Evolutionary conservation across 768 basidiomycete genomes (phyloP), one percentile per base, ranked within the genome.

Genomic region (Lactarius quietus): DNA sequence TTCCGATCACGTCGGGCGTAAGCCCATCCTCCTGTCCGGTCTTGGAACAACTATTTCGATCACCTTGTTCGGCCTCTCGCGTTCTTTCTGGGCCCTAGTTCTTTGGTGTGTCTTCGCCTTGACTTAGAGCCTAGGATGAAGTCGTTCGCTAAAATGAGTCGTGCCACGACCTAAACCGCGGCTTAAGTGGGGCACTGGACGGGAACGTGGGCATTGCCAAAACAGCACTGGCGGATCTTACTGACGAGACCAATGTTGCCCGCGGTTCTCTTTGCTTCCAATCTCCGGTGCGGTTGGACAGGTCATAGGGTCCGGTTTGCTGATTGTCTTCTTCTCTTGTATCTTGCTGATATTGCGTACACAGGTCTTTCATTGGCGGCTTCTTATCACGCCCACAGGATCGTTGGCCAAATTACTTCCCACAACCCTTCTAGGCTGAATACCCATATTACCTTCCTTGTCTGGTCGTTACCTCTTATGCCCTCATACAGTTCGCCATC

Each of bases 161-260:
- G n/a, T 7, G 12, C n/a, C 12, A n/a, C 8, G 6, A 23, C n/a
- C 35, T 26, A 15, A n/a, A 9, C 23, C 56, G 56, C 23, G 38
- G n/a, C 23, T 26, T 57, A 3, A 38, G n/a, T 57, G 56, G 56
- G 5, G 31, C 36, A 6, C 33, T 57, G 18, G 38, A 57, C 9
- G 56, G 56, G 23, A 57, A 57, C 36, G 35, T 33, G 52, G 83
- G 86, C 6, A 86, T 90, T 31, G 85, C 88, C 80, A 90, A 89
- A 71, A 86, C 84, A 68, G 83, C 84, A 68, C 79, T 89, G 76
- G 86, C 81, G 0, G 87, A 88, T 63, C 72, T 88, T 38, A 85
- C 87, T 0, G 86, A 88, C 70, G 74, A 80, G 0, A 82, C 83
- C 0, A 88, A 88, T 69, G 78, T 80, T 53, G 80, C 80, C 17